Evolutionary conservation across 768 basidiomycete genomes (phyloP), one percentile per base, ranked within the genome.

Genomic region (Termitomyces sp.): DNA sequence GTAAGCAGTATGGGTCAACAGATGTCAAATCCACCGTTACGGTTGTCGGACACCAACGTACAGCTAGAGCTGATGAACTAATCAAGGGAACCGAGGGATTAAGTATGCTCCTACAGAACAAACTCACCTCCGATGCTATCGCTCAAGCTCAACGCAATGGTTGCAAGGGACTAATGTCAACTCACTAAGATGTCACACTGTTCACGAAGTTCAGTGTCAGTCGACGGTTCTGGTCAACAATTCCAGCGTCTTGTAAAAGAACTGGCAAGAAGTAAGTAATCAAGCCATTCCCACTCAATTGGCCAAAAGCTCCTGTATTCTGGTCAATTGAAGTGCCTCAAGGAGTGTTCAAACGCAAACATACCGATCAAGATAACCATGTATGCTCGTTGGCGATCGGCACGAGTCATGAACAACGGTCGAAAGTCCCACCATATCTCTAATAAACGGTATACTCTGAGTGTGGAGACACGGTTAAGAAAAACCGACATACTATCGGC

Each of bases 401-500:
- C 77, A 8, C 71, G 70, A 40, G 76, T 81, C 46, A 71, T 74
- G 72, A 85, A 83, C 29, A 84, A 68, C 11, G 79, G 77, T 45
- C 80, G 70, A 73, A 82, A 84, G 67, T 84, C 83, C 83, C 83
- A 86, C 77, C 78, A 84, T 37, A 69, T 69, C 63, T 81, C 80
- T 79, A 57, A 4, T 43, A 11, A 15, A 5, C 37, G 31, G 34
- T 14, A 15, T 15, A 31, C 15, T 29, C 9, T 54, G 53, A 15
- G 53, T 29, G 31, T 1, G 5, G 46, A 36, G 51, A 47, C 32
- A 36, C 9, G 14, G 38, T 9, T 12, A 43, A 4, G 29, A 63
- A 46, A 37, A n/a, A 15, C 7, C 32, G 47, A 70, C 78, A 46
- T 59, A 82, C 79, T 81, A 66, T 80, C 79, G 25, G 65, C 72